Conservation (phyloP, 2,329 filamentous ascomycete species). For the Dryadomyces sulphureus region DNA sequence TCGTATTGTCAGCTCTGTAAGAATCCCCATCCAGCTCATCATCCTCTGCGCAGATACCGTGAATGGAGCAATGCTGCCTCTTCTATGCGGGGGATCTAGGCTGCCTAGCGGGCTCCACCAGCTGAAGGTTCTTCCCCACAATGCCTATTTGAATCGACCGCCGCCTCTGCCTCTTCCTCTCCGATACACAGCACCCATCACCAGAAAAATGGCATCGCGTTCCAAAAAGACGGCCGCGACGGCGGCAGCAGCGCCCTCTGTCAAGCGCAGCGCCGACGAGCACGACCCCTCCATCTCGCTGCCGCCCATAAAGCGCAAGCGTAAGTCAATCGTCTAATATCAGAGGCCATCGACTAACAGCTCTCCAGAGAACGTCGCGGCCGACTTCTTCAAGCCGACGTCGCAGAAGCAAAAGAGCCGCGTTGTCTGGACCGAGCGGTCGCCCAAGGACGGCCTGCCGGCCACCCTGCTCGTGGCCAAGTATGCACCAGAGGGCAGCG, state of each 20-base stretch:
- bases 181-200: no score
- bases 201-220: background rate
- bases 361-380: constrained; percentile 47
- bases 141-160: background rate
- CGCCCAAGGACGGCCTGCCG: constrained; percentile 31
- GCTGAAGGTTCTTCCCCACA: background rate
- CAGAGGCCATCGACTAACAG: background rate
- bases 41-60: no score
- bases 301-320: constrained; percentile 35
- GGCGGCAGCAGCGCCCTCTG: background rate
- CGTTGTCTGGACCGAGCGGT: constrained; percentile 55
- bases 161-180: background rate
- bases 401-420: constrained; percentile 74
- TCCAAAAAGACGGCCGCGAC: background rate
- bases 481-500: constrained; percentile 36
- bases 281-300: constrained; percentile 33
- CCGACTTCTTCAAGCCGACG: constrained; percentile 74
- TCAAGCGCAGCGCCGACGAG: constrained; percentile 3
- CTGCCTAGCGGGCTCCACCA: background rate
- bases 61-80: background rate
- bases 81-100: background rate
- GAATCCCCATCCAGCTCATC: no score
- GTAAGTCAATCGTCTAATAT: constrained; percentile 23
- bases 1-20: no score
- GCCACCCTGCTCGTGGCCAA: constrained; percentile 60